Evolutionary conservation across 768 basidiomycete species (phyloP).

Genomic region (Amanita phalloides): DNA sequence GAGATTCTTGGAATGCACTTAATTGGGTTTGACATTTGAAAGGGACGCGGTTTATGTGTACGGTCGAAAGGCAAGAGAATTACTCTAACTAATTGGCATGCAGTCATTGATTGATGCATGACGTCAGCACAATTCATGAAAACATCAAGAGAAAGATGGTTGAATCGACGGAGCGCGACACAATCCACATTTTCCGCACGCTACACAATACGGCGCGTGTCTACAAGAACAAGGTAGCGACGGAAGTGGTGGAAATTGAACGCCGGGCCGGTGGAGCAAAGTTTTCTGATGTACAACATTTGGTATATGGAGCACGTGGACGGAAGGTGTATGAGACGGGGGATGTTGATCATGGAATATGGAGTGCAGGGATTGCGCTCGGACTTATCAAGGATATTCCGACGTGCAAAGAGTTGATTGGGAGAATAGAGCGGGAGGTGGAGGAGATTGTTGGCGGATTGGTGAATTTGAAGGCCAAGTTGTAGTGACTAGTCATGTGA

Average conservation of each 20-base stretch:
- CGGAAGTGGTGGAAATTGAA: slow-evolving; percentile 82
- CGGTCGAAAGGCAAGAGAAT: slow-evolving; percentile 55
- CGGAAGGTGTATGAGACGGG: slow-evolving; percentile 72
- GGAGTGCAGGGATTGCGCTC: slow-evolving; percentile 57
- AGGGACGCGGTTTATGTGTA: slow-evolving; percentile 88
- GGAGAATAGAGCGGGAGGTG: slow-evolving; percentile 62
- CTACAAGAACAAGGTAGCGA: slow-evolving; percentile 74
- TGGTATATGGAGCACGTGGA: slow-evolving; percentile 65
- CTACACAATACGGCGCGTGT: slow-evolving; percentile 78
- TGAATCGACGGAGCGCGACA: slow-evolving; percentile 71
- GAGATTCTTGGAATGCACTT: slow-evolving; percentile 13
- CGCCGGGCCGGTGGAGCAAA: slow-evolving; percentile 73
- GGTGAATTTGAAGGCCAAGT: slow-evolving; percentile 23
- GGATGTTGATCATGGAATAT: slow-evolving; percentile 81
- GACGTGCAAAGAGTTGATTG: slow-evolving; percentile 63
- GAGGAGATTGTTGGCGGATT: slow-evolving; percentile 49
- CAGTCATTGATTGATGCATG: not conserved
- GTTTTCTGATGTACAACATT: slow-evolving; percentile 74
- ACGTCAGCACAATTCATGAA: slow-evolving; percentile 65
- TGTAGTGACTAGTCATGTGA: slow-evolving; percentile 18
- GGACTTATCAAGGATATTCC: slow-evolving; percentile 80
- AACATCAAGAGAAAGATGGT: slow-evolving; percentile 90
- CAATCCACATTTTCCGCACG: slow-evolving; percentile 85
- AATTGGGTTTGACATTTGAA: slow-evolving; percentile 9
- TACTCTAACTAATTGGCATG: not conserved